Evolutionary conservation across 2,329 filamentous ascomycete species (phyloP).

Genomic region (Neonectria faginata): DNA sequence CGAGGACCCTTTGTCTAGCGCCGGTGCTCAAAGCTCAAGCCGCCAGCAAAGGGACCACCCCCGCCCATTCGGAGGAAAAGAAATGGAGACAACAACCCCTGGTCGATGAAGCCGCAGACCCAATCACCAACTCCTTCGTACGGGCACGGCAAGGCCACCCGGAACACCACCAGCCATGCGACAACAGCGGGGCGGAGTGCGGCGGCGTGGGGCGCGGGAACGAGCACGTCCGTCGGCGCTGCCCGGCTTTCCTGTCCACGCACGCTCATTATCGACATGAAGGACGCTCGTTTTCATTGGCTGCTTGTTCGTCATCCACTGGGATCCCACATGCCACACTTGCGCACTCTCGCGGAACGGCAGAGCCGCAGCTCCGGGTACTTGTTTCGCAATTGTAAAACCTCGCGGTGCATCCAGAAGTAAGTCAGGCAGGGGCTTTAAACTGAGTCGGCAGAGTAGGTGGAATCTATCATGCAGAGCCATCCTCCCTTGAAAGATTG

Average conservation of each 20-base stretch:
- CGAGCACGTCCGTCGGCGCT: not conserved
- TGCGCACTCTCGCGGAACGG: conserved; percentile 2
- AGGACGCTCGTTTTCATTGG: not conserved
- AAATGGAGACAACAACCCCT: not conserved
- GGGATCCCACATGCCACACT: not conserved
- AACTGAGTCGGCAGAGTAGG: no score
- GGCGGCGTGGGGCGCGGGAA: not conserved
- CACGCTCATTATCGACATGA: not conserved
- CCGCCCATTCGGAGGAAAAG: not conserved
- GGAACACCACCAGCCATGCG: not conserved
- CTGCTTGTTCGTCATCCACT: not conserved
- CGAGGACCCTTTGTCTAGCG: conserved; percentile 16
- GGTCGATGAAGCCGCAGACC: not conserved
- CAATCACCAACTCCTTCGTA: no score
- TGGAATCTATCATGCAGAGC: no score
- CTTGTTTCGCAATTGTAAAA: not conserved
- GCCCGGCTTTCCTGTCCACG: not conserved
- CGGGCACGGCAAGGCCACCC: no score
- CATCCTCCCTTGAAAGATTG: no score
- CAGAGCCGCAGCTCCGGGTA: conserved; percentile 8
- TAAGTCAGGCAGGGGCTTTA: not conserved
- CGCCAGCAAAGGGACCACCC: conserved; percentile 1
- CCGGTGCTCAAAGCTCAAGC: not conserved
- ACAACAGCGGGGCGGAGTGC: not conserved
- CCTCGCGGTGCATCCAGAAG: not conserved